Conservation (phyloP, 192 early-diverging fungal genomes). For the Linnemannia elongata region DNA sequence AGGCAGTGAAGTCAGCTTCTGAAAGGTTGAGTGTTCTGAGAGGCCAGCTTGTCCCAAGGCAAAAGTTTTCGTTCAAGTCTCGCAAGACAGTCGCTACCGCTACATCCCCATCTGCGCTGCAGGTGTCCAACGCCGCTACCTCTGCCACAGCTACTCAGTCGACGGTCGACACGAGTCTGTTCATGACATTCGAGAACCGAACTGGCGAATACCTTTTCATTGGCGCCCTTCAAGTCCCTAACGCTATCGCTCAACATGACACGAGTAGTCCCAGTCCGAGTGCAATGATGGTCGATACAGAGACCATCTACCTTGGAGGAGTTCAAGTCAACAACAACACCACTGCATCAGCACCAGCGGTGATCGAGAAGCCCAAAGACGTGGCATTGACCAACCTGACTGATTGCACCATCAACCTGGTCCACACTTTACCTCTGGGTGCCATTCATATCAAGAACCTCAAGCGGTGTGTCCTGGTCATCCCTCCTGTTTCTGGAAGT, state of each 20-base stretch:
- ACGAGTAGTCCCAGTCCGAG: background rate
- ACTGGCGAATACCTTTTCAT: conserved; percentile 28
- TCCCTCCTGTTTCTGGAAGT: conserved; percentile 77
- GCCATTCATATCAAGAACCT: conserved; percentile 83
- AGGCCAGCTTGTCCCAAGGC: conserved; percentile 60
- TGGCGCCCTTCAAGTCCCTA: background rate
- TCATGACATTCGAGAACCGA: conserved; percentile 46
- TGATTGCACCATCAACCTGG: conserved; percentile 76
- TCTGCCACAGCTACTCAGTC: background rate
- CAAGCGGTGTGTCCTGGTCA: conserved; percentile 69
- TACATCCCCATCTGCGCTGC: background rate
- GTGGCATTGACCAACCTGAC: conserved; percentile 69
- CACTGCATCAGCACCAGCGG: background rate
- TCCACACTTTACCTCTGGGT: conserved; percentile 61
- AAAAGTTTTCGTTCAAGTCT: conserved; percentile 78
- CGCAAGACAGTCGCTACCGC: conserved; percentile 32
- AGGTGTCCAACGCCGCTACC: background rate
- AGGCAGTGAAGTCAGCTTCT: conserved; percentile 64
- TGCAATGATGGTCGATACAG: background rate
- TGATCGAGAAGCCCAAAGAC: conserved; percentile 46
- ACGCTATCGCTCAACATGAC: background rate
- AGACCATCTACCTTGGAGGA: conserved; percentile 16
- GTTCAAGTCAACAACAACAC: background rate
- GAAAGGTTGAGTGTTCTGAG: conserved; percentile 45
- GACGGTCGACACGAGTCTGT: conserved; percentile 7